Evolutionary conservation across 257 asterid genomes (phyloP).

Genomic region (Haberlea rhodopensis): DNA sequence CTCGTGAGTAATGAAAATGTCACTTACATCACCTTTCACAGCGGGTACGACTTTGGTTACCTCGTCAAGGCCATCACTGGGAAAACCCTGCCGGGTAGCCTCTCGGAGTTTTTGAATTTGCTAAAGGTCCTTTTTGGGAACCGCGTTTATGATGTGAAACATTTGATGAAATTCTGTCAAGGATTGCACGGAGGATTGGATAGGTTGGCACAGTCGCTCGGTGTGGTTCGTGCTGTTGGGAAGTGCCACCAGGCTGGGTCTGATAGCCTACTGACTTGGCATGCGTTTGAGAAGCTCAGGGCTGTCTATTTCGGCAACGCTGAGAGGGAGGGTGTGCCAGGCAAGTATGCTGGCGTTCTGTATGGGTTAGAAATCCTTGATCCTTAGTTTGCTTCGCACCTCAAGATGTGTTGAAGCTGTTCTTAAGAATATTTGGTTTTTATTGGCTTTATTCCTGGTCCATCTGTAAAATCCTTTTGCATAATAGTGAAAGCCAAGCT

Average conservation of each 20-base stretch:
- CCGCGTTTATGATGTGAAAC: slow-evolving; percentile 73
- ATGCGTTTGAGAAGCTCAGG: slow-evolving; percentile 54
- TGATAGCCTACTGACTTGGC: slow-evolving; percentile 81
- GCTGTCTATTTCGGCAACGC: slow-evolving; percentile 45
- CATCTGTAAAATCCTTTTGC: slow-evolving; percentile 40
- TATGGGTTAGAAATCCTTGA: slow-evolving; percentile 71
- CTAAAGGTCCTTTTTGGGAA: slow-evolving; percentile 56
- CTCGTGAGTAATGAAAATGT: slow-evolving; percentile 55
- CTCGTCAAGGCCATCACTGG: slow-evolving; percentile 65
- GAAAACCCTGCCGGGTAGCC: slow-evolving; percentile 41
- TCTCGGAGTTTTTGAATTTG: slow-evolving; percentile 50
- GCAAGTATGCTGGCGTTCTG: slow-evolving; percentile 66
- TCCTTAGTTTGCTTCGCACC: slow-evolving; percentile 33
- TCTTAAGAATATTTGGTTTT: slow-evolving; percentile 23
- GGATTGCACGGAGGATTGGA: slow-evolving; percentile 78
- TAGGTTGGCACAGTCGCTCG: slow-evolving; percentile 55
- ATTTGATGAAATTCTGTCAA: slow-evolving; percentile 58
- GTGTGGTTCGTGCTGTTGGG: slow-evolving; percentile 56
- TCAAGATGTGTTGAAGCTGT: slow-evolving; percentile 32
- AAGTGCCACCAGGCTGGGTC: slow-evolving; percentile 86
- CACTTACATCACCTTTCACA: slow-evolving; percentile 61
- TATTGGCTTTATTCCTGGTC: slow-evolving; percentile 27
- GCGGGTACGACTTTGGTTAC: slow-evolving; percentile 78
- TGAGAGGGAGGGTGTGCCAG: slow-evolving; percentile 34
- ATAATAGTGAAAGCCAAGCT: slow-evolving; percentile 29